Evolutionary conservation across 805 yeast species (phyloP).

Genomic region (Teunomyces stri): DNA sequence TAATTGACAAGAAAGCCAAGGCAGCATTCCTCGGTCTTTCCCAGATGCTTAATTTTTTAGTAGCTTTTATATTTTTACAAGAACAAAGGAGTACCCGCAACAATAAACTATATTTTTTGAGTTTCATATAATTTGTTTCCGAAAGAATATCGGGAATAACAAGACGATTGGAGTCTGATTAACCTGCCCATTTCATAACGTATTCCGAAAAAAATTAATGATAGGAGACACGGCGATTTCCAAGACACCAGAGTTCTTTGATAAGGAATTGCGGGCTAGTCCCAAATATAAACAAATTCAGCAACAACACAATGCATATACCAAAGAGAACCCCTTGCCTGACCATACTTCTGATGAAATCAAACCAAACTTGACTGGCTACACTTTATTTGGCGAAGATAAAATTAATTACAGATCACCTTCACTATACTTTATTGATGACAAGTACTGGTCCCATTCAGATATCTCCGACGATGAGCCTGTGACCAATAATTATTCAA

Average conservation of each 20-base stretch:
- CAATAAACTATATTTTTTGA: no score
- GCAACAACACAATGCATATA: conserved; percentile 10
- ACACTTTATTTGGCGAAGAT: conserved; percentile 31
- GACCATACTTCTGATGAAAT: conserved; percentile 23
- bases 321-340: conserved; percentile 10
- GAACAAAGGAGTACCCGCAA: no score
- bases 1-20: conserved; percentile 42
- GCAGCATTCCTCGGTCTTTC: conserved; percentile 21
- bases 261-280: conserved; percentile 7
- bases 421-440: conserved; percentile 34
- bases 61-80: no score
- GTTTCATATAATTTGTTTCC: background rate
- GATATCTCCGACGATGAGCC: conserved; percentile 19
- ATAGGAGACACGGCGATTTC: background rate
- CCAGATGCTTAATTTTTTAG: background rate
- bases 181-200: background rate
- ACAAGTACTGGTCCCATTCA: conserved; percentile 23
- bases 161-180: no score
- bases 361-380: conserved; percentile 36
- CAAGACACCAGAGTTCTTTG: background rate
- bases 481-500: conserved; percentile 26
- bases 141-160: no score
- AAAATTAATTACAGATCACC: conserved; percentile 34
- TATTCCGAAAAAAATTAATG: background rate
- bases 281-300: conserved; percentile 13